These are phyloP conservation scores for Pythium utonaiense DNA, from an alignment of 352 stramenopile genomes.

Conservation along the genomic window DNA sequence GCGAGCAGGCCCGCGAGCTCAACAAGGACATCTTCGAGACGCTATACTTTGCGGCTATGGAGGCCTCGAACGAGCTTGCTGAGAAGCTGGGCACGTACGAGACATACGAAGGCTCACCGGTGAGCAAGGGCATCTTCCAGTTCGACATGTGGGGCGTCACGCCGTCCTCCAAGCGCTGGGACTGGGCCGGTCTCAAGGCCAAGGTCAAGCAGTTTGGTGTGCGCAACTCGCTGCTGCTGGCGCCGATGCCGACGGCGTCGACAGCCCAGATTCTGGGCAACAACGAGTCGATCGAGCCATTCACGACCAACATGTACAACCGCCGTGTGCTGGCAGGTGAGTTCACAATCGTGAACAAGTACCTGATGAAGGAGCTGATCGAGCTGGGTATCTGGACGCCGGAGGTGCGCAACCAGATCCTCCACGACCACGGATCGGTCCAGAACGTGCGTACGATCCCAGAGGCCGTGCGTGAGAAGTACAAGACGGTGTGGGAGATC, in stretches of 20 bases:
- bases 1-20: conserved; percentile 81
- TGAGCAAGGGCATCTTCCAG: conserved; percentile 96
- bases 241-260: conserved; percentile 99
- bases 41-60: conserved; percentile 98
- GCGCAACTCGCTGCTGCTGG: conserved; percentile 98
- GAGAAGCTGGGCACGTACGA: conserved; percentile 94
- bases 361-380: conserved; percentile 98
- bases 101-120: conserved; percentile 95
- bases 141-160: conserved; percentile 98
- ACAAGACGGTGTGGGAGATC: conserved; percentile 99
- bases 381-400: conserved; percentile 95
- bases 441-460: conserved; percentile 90
- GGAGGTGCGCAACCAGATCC: conserved; percentile 97
- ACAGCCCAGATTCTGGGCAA: conserved; percentile 99
- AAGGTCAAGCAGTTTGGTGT: conserved; percentile 95
- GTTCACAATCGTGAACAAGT: conserved; percentile 99
- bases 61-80: conserved; percentile 95
- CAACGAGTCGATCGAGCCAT: conserved; percentile 99
- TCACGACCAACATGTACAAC: conserved; percentile 99
- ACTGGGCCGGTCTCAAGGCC: conserved; percentile 94
- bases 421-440: conserved; percentile 96
- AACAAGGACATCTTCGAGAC: conserved; percentile 99
- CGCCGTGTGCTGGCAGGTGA: conserved; percentile 97
- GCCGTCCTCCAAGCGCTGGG: conserved; percentile 89
- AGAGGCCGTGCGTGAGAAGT: conserved; percentile 90